Percentiles rank a stretch among this genome's conserved stretches.
Evolutionary conservation across 176 grass and related monocot genomes (phyloP).

Genomic region (Saccharum spontaneum): DNA sequence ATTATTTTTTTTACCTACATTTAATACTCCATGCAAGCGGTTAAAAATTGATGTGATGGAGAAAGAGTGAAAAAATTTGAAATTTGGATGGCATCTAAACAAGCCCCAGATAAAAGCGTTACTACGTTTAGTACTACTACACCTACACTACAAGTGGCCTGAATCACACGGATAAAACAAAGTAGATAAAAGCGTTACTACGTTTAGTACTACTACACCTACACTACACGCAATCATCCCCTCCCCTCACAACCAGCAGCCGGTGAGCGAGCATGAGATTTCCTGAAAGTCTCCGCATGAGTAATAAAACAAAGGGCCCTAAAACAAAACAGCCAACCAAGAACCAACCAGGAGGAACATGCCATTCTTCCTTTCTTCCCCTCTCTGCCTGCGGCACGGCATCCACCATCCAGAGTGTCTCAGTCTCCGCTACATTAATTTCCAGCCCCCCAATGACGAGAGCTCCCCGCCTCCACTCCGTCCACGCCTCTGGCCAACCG

Average conservation of each 20-base stretch:
- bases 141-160: too few relatives aligned
- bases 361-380: conserved; percentile 40
- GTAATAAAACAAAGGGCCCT: neutral
- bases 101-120: too few relatives aligned
- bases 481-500: conserved; percentile 29
- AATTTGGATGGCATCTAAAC: too few relatives aligned
- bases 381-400: neutral
- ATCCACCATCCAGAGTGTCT: neutral
- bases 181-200: too few relatives aligned
- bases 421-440: conserved; percentile 22
- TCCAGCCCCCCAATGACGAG: neutral
- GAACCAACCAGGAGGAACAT: neutral
- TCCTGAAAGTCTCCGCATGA: neutral
- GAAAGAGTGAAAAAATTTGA: too few relatives aligned
- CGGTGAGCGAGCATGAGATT: neutral
- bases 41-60: too few relatives aligned
- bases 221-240: too few relatives aligned
- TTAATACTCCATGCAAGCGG: too few relatives aligned
- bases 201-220: too few relatives aligned
- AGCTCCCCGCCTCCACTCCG: neutral
- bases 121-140: too few relatives aligned
- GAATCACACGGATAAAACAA: too few relatives aligned
- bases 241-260: neutral
- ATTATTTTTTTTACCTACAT: too few relatives aligned
- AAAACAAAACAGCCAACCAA: conserved; percentile 11